phyloP scores from a whole-genome alignment of 305 asterid genomes.

The Fraxinus baroniana region DNA sequence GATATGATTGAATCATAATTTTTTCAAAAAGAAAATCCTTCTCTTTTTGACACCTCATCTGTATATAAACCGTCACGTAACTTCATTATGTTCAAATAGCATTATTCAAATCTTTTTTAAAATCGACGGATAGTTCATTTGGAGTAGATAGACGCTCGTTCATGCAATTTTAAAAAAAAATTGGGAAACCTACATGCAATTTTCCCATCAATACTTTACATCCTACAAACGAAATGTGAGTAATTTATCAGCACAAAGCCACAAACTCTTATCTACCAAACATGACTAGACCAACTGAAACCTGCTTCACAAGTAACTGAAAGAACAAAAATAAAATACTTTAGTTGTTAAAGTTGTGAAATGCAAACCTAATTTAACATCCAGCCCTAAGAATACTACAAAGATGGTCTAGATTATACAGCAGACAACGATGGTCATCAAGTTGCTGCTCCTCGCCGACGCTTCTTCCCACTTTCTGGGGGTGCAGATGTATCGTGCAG shows the following conservation, averaged over 20 bases:
- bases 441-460: constrained; percentile 38
- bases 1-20: too few species aligned
- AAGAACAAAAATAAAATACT: background rate
- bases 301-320: constrained; percentile 7
- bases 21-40: background rate
- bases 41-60: background rate
- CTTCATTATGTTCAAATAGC: background rate
- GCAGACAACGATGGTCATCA: constrained; percentile 2
- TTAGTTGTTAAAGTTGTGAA: background rate
- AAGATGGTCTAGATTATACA: constrained; percentile 13
- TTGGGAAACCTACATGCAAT: background rate
- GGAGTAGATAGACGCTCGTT: background rate
- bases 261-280: constrained; percentile 22
- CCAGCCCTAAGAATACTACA: constrained; percentile 26
- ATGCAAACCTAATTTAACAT: constrained; percentile 29
- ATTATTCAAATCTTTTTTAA: background rate
- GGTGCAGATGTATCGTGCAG: constrained; percentile 40
- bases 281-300: constrained; percentile 16
- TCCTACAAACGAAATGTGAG: background rate
- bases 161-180: background rate
- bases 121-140: background rate
- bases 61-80: background rate
- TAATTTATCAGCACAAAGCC: constrained; percentile 11
- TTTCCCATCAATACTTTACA: background rate
- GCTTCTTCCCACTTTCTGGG: constrained; percentile 59